Evolutionary conservation across 805 yeast genomes (phyloP), one percentile per base, ranked within the genome.

Genomic region (Candida morakotiae): DNA sequence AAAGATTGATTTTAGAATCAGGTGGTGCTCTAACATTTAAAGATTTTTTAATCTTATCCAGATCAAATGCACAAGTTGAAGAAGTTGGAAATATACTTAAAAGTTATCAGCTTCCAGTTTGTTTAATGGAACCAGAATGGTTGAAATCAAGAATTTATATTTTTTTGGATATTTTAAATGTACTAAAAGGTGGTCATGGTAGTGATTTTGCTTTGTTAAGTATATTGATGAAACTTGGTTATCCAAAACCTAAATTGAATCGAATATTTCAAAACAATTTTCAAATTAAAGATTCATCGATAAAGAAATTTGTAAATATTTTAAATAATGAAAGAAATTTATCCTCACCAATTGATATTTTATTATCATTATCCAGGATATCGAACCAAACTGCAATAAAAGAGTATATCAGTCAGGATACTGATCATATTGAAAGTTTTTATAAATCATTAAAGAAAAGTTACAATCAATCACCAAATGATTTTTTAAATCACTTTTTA

Each of bases 81-180:
- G 44, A 55, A 0, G 52, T 77, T 0, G 58, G 58, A 20, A 58
- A 56, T 14, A 53, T 60, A 21, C 56, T 81, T 3, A 18, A 19
- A 18, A 44, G 48, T 13, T 62, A 64, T 41, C 76, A 71, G 2
- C 54, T 76, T n/a, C 64, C 64, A 3, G 56, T 59, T 29, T 58
- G 63, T 26, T 73, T 68, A 43, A 55, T 77, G 17, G 60, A 69
- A 3, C 76, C 80, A 5, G 55, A 64, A 9, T 81, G 87, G 87
- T 46, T 70, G 9, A 66, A 47, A 47, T 67, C 66, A 15, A 61
- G 64, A 31, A 55, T 70, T 0, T 64, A 71, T 20, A 56, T 70
- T 31, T 48, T 81, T 1, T 44, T 81, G 10, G 77, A 78, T 39
- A 57, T 78, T 19, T 47, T 80, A 41, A 71, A 67, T 43, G 57